Evolutionary conservation across 2,329 filamentous ascomycete species (phyloP), one percentile per base, ranked within the genome.

Genomic region (Colletotrichum sublineola): DNA sequence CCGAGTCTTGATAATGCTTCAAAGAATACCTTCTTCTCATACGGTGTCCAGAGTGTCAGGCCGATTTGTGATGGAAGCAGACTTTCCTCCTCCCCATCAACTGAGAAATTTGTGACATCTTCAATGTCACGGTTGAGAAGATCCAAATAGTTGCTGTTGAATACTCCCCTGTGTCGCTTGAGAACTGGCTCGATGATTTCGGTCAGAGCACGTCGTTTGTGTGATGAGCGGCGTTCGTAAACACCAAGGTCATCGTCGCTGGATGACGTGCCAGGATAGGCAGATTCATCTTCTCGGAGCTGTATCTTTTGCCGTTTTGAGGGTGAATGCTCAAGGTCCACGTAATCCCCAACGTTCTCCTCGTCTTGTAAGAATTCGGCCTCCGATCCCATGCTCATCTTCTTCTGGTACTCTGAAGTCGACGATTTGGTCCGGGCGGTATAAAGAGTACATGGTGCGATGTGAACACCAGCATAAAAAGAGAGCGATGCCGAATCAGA

Each of bases 1-100:
- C 94, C 94, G 2, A 92, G 85, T 0, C 88, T 88, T 1, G 87
- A 84, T 3, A 97, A 80, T 0, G 89, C 87, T 18, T 88, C 84
- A 79, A 94, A 97, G 70, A 97, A 88, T 0, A 84, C 76, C 1
- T 87, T 83, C 78, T 97, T 97, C 78, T 98, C 95, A 1, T 83
- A 76, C 0, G 87, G 73, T 0, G 88, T 91, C 96, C 96, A 98
- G 14, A 82, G 75, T 0, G 91, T 90, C 36, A 90, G 85, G 31
- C 94, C 95, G 63, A 95, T 82, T 76, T 94, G 93, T 2, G 87
- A 86, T 46, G 82, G 63, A 60, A 79, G 71, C 68, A 86, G 77
- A 20, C 81, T 72, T 3, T 81, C 72, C 3, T 78, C 76, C 18
- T 77, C 77, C 64, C 80, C 71, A 38, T 76, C 75, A 14, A 82